A percentile compares a stretch with the other conserved stretches of the same genome.
These are phyloP conservation scores for Fusarium sambucinum DNA, from an alignment of 2,329 filamentous ascomycete species.

Conservation along the genomic window DNA sequence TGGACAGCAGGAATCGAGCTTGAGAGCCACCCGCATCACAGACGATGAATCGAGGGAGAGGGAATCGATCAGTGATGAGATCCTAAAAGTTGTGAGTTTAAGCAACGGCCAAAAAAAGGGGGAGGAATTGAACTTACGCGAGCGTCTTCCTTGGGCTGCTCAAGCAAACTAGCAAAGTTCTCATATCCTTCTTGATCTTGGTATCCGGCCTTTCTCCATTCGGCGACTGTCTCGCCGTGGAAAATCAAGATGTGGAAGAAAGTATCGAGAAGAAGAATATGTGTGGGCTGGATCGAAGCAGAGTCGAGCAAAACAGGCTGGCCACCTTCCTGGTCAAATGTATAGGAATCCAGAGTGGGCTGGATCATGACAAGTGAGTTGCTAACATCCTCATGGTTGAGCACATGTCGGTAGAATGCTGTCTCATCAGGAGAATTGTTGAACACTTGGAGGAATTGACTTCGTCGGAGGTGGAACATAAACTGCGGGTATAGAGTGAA, in stretches of 20 bases:
- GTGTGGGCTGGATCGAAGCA: slow-evolving; percentile 93
- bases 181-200: slow-evolving; percentile 98
- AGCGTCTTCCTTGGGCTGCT: slow-evolving; percentile 96
- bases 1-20: slow-evolving; percentile 94
- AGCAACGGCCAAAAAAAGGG: not conserved
- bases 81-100: slow-evolving; percentile 69
- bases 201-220: slow-evolving; percentile 98
- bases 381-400: slow-evolving; percentile 96
- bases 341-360: slow-evolving; percentile 96
- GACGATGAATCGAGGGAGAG: slow-evolving; percentile 97
- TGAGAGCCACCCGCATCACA: slow-evolving; percentile 99
- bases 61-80: slow-evolving; percentile 96
- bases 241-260: slow-evolving; percentile 99
- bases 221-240: slow-evolving; percentile 96
- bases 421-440: slow-evolving; percentile 99
- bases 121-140: slow-evolving; percentile 75
- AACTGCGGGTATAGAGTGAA: slow-evolving; percentile 99
- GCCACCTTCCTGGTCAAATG: slow-evolving; percentile 93
- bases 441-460: slow-evolving; percentile 98
- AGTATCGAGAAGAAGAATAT: slow-evolving; percentile 93
- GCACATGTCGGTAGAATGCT: slow-evolving; percentile 96
- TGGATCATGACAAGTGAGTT: slow-evolving; percentile 99
- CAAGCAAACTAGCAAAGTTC: slow-evolving; percentile 88
- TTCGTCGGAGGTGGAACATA: slow-evolving; percentile 98
- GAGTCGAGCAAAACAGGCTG: slow-evolving; percentile 96